Evolutionary conservation across 2,329 filamentous ascomycete genomes (phyloP).

Genomic region (Cadophora gregata): DNA sequence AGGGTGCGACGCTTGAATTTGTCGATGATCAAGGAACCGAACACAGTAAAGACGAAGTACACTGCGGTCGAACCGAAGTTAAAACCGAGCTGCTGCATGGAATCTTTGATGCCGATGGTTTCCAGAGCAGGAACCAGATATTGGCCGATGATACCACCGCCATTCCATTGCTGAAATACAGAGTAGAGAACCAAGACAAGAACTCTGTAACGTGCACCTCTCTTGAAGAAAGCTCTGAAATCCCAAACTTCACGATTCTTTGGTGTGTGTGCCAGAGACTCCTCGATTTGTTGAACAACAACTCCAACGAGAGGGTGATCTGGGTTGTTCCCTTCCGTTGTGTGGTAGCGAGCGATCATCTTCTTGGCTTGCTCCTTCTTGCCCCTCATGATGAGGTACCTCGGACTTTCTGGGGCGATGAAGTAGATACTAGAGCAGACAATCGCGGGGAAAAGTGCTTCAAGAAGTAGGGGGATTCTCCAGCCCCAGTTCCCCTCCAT

Average conservation of each 20-base stretch:
- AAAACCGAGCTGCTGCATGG: conserved; percentile 32
- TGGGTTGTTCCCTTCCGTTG: conserved; percentile 46
- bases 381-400: conserved; percentile 47
- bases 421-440: conserved; percentile 36
- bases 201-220: conserved; percentile 50
- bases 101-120: conserved; percentile 31
- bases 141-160: conserved; percentile 39
- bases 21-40: conserved; percentile 25
- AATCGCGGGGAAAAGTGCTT: conserved; percentile 29
- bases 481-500: conserved; percentile 36
- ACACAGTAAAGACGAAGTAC: conserved; percentile 34
- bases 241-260: conserved; percentile 52
- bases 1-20: conserved; percentile 46
- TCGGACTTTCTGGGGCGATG: conserved; percentile 40
- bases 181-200: conserved; percentile 53
- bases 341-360: conserved; percentile 54
- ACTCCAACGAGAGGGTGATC: conserved; percentile 35
- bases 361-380: conserved; percentile 45
- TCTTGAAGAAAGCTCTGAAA: conserved; percentile 54
- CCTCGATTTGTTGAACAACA: conserved; percentile 42
- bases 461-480: conserved; percentile 34
- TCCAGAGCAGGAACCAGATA: conserved; percentile 38
- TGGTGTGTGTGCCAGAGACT: conserved; percentile 35
- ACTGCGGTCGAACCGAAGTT: conserved; percentile 34
- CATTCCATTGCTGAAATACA: conserved; percentile 37